Evolutionary conservation across 148 eudicot genomes (phyloP).

Genomic region (Nepenthes gracilis): DNA sequence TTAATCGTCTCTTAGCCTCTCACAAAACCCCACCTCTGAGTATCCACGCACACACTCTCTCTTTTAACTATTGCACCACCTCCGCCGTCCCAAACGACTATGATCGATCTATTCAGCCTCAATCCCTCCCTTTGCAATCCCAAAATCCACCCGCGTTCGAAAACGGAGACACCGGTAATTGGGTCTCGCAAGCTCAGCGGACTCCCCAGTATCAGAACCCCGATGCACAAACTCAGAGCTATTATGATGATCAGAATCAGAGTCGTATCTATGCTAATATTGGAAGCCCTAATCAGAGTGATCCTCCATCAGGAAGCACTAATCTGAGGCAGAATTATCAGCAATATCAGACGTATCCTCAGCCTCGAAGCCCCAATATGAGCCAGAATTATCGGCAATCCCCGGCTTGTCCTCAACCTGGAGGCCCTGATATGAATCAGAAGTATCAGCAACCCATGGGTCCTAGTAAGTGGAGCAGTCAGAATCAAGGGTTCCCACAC

Average conservation of each 20-base stretch:
- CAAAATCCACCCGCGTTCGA: not conserved
- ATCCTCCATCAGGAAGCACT: constrained; percentile 12
- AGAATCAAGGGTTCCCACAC: too few species aligned
- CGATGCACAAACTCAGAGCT: constrained; percentile 14
- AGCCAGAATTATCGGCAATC: too few species aligned
- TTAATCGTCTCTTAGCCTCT: constrained; percentile 11
- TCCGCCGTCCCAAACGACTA: constrained; percentile 15
- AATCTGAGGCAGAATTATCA: constrained; percentile 13
- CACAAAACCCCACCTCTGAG: constrained; percentile 1
- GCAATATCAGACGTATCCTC: constrained; percentile 24
- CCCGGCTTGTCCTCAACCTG: constrained; percentile 7
- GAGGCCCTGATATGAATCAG: not conserved
- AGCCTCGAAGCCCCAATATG: not conserved
- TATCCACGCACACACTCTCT: constrained; percentile 8
- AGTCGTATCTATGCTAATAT: constrained; percentile 5
- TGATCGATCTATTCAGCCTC: constrained; percentile 11
- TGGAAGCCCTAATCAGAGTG: constrained; percentile 12
- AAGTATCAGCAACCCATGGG: too few species aligned
- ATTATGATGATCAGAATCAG: constrained; percentile 9
- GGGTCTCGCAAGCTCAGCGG: constrained; percentile 10
- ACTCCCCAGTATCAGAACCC: constrained; percentile 15
- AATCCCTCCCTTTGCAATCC: constrained; percentile 3
- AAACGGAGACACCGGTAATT: constrained; percentile 8
- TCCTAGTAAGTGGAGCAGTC: too few species aligned
- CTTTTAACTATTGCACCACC: constrained; percentile 18